Base-by-base conservation (phyloP, 2,329 filamentous ascomycete species). In the Claviceps purpurea region DNA sequence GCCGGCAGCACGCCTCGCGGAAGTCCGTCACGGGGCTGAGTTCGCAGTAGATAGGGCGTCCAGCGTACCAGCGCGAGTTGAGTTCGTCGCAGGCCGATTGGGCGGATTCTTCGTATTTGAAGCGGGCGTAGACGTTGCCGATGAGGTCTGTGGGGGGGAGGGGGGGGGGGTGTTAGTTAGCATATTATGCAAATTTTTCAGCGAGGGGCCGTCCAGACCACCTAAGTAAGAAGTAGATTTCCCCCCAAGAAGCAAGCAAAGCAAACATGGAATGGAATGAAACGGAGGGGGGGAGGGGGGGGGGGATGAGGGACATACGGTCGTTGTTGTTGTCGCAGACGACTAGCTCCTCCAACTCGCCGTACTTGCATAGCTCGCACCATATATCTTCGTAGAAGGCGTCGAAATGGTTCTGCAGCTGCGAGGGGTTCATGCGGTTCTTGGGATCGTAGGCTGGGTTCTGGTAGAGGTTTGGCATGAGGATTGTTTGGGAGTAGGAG, bases 281-380 rank as follows among this genome's bases (percentile, higher is more conserved):
- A 24, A 24, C 24, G 10, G 30, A 11, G 37, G 37, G 16, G 37
- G 18, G 34, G n/a, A 10, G 10, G 11, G 18, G n/a, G n/a, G 2
- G n/a, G 40, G 40, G 22, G 22, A 13, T 1, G 3, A 11, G 18
- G 16, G 8, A 79, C 83, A 61, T 68, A 87, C 84, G 91, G 67
- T 98, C 93, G 72, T 98, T 98, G 72, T 97, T 97, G 71, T 98
- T 98, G 74, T 98, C 93, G 72, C 93, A 98, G 2, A 98, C 91
- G 13, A 98, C 93, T 13, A 98, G 81, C 73, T 98, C 93, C 73
- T 98, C 93, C 39, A 97, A 78, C 72, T 97, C 89, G 60, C 93
- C 93, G 69, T 94, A 98, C 73, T 95, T 89, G 84, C 93, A 97
- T 76, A 98, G 88, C 79, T 98, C 93, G 74, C 91, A 97, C 91